These are phyloP conservation scores for Clavispora vitiphila DNA, from an alignment of 805 yeast genomes.

Conservation along the genomic window DNA sequence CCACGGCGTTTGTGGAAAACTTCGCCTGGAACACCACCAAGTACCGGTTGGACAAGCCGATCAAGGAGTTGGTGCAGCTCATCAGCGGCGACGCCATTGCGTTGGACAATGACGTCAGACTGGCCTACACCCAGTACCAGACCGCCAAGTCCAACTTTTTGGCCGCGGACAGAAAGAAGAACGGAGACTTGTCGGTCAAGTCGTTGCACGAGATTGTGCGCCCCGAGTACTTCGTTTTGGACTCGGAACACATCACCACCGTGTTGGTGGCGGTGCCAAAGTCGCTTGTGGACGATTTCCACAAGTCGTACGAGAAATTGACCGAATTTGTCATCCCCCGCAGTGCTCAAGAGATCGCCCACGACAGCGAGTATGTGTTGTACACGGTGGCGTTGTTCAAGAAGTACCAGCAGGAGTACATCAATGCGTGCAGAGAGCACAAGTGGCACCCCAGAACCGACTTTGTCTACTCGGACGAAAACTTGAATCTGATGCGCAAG, in stretches of 20 bases:
- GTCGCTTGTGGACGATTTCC: slow-evolving; percentile 52
- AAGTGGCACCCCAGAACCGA: slow-evolving; percentile 89
- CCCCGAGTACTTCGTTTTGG: slow-evolving; percentile 75
- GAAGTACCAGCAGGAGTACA: slow-evolving; percentile 68
- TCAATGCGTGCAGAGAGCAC: slow-evolving; percentile 68
- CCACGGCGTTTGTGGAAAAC: slow-evolving; percentile 60
- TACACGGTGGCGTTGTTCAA: slow-evolving; percentile 82
- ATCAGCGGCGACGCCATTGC: slow-evolving; percentile 75
- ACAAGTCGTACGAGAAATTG: slow-evolving; percentile 68
- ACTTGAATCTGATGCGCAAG: slow-evolving; percentile 63
- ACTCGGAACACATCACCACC: slow-evolving; percentile 82
- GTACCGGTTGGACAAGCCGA: slow-evolving; percentile 78
- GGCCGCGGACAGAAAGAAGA: slow-evolving; percentile 88
- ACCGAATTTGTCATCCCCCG: slow-evolving; percentile 87
- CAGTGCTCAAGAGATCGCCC: slow-evolving; percentile 63
- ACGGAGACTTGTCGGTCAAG: slow-evolving; percentile 88
- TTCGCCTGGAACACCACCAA: slow-evolving; percentile 88
- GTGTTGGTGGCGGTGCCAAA: slow-evolving; percentile 87
- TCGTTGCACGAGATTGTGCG: slow-evolving; percentile 86
- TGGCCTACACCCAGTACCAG: slow-evolving; percentile 69
- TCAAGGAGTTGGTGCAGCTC: slow-evolving; percentile 64
- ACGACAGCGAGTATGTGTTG: slow-evolving; percentile 69
- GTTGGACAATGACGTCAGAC: slow-evolving; percentile 79
- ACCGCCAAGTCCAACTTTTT: slow-evolving; percentile 77
- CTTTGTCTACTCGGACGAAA: slow-evolving; percentile 76